Conservation (phyloP, 2,329 filamentous ascomycete genomes). For the Coleophoma cylindrospora region DNA sequence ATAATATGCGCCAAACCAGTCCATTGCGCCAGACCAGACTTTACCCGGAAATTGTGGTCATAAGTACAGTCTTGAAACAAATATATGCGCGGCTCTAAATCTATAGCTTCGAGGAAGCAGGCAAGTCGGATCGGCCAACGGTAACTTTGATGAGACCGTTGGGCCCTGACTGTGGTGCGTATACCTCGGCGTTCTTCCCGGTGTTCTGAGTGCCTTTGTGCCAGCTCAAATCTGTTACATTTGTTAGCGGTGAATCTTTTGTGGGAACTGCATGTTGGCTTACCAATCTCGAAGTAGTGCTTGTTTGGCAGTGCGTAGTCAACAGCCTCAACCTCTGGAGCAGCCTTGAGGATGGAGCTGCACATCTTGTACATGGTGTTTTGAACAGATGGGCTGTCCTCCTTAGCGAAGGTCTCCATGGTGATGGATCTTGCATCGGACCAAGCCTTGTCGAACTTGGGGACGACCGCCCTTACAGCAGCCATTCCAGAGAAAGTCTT, state of each 20-base stretch:
- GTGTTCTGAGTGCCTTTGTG: constrained; percentile 94
- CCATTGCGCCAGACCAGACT: too few species aligned
- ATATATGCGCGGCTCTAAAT: neutral
- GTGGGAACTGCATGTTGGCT: constrained; percentile 28
- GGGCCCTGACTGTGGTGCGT: constrained; percentile 85
- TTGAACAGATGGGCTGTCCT: constrained; percentile 90
- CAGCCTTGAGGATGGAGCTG: constrained; percentile 74
- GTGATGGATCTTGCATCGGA: constrained; percentile 75
- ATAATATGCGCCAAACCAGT: too few species aligned
- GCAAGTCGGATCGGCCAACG: constrained; percentile 51
- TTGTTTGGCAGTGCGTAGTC: constrained; percentile 92
- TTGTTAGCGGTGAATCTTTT: too few species aligned
- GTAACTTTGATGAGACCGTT: constrained; percentile 96
- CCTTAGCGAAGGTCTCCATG: constrained; percentile 84
- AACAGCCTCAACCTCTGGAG: constrained; percentile 66
- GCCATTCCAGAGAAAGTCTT: constrained; percentile 59
- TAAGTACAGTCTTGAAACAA: too few species aligned
- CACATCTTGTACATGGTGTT: constrained; percentile 99
- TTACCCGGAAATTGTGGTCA: too few species aligned
- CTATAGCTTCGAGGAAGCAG: constrained; percentile 19
- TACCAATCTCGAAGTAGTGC: constrained; percentile 96
- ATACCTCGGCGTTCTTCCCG: constrained; percentile 91
- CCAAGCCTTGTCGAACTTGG: constrained; percentile 76
- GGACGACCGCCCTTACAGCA: constrained; percentile 59
- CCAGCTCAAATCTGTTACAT: constrained; percentile 77